Percentiles rank a stretch among this genome's conserved stretches.
These are phyloP conservation scores for Tylopilus subfusipes DNA, from an alignment of 768 basidiomycete species.

Conservation along the genomic window DNA sequence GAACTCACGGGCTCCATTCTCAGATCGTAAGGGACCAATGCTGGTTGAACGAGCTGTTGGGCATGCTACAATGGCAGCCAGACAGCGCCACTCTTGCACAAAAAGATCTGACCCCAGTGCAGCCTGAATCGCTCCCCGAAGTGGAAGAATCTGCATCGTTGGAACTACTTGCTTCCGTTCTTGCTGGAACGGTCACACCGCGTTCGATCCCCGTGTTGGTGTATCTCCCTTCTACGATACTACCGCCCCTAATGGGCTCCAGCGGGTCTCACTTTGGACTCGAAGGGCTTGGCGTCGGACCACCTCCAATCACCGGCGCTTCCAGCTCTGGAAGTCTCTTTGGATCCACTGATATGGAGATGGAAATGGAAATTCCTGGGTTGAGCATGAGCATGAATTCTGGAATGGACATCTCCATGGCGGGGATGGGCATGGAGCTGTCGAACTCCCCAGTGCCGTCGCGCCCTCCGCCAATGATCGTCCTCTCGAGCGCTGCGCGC, in stretches of 20 bases:
- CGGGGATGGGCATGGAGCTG: slow-evolving; percentile 27
- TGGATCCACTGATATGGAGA: slow-evolving; percentile 31
- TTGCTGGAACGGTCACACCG: slow-evolving; percentile 47
- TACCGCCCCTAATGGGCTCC: slow-evolving; percentile 19
- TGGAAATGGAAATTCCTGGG: slow-evolving; percentile 36
- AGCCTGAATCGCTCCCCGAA: slow-evolving; percentile 24
- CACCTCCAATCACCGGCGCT: slow-evolving; percentile 20
- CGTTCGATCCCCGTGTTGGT: slow-evolving; percentile 66
- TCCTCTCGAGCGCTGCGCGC: slow-evolving; percentile 65
- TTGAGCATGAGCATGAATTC: slow-evolving; percentile 35
- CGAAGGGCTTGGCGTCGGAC: slow-evolving; percentile 24
- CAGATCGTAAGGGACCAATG: slow-evolving; percentile 72
- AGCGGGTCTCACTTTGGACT: slow-evolving; percentile 29
- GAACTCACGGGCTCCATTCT: background rate
- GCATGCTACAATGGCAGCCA: slow-evolving; percentile 57
- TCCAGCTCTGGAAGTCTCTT: slow-evolving; percentile 29
- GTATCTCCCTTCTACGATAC: slow-evolving; percentile 45
- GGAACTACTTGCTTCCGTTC: slow-evolving; percentile 59
- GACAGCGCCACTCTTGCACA: slow-evolving; percentile 32
- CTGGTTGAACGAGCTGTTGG: slow-evolving; percentile 76
- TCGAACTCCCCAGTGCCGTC: slow-evolving; percentile 35
- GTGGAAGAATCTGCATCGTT: slow-evolving; percentile 38
- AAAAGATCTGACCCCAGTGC: background rate
- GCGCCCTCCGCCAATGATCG: slow-evolving; percentile 48
- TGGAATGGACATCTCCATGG: slow-evolving; percentile 30